Conservation (phyloP, 2,329 filamentous ascomycete genomes). For the Colletotrichum navitas region DNA sequence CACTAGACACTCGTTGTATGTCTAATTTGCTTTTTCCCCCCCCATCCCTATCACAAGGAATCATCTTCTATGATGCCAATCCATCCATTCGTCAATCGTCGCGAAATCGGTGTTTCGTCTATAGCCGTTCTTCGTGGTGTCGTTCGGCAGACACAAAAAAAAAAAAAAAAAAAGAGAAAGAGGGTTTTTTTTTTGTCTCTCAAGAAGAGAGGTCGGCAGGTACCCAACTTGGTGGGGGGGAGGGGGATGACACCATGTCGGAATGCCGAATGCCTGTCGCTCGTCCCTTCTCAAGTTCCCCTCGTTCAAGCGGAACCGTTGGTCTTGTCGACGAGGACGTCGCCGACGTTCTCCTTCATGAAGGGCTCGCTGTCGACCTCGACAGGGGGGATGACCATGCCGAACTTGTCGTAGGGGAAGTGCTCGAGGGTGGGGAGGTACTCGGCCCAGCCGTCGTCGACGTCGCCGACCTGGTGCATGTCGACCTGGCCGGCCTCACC, state of each 20-base stretch:
- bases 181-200: not conserved
- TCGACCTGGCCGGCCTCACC: slow-evolving; percentile 73
- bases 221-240: not conserved
- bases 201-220: not conserved
- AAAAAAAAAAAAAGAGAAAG: not conserved
- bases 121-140: slow-evolving; percentile 15
- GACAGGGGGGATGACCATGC: slow-evolving; percentile 61
- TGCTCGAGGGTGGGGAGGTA: slow-evolving; percentile 63
- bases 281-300: not conserved
- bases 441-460: slow-evolving; percentile 72
- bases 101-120: slow-evolving; percentile 11
- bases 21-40: not conserved
- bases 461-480: slow-evolving; percentile 67
- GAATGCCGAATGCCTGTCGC: not conserved
- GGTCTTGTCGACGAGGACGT: slow-evolving; percentile 42
- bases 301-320: slow-evolving; percentile 19
- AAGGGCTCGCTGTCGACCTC: slow-evolving; percentile 58
- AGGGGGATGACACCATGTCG: not conserved
- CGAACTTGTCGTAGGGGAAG: slow-evolving; percentile 71
- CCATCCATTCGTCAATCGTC: slow-evolving; percentile 14
- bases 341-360: slow-evolving; percentile 56
- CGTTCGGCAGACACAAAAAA: not conserved
- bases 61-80: slow-evolving; percentile 1
- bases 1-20: not conserved
- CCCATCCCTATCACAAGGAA: not conserved